Evolutionary conservation across 306 rosid species (phyloP).

Genomic region (Clitoria ternatea): DNA sequence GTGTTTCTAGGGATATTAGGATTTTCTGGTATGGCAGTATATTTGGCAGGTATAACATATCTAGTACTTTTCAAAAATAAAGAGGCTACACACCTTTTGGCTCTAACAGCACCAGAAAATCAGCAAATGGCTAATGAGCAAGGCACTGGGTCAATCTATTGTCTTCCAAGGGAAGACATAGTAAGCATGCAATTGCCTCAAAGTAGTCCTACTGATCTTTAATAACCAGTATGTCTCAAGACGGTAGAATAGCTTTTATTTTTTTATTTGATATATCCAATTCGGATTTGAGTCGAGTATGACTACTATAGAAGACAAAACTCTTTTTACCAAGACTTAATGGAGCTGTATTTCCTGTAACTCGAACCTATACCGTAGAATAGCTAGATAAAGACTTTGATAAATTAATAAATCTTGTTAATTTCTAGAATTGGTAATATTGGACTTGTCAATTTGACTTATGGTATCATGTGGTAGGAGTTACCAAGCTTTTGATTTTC

Average conservation of each 20-base stretch:
- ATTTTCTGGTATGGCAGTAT: constrained; percentile 68
- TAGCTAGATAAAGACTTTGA: constrained; percentile 12
- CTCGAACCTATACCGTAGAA: too few species aligned
- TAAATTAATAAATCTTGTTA: constrained; percentile 9
- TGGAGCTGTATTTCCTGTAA: too few species aligned
- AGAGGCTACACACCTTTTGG: constrained; percentile 51
- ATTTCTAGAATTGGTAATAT: constrained; percentile 19
- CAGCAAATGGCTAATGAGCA: constrained; percentile 40
- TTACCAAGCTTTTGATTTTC: neutral
- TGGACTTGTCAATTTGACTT: neutral
- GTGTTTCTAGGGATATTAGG: constrained; percentile 79
- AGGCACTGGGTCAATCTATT: constrained; percentile 37
- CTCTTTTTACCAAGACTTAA: too few species aligned
- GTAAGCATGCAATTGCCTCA: constrained; percentile 91
- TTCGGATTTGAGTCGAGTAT: too few species aligned
- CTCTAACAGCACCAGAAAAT: constrained; percentile 65
- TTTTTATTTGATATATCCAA: too few species aligned
- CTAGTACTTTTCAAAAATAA: constrained; percentile 71
- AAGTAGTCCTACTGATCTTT: constrained; percentile 40
- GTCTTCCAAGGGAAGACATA: constrained; percentile 71
- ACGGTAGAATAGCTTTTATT: constrained; percentile 6
- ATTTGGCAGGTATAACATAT: constrained; percentile 72
- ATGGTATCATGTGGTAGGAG: constrained; percentile 5
- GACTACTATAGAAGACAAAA: too few species aligned
- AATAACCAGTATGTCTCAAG: constrained; percentile 32